Conservation (phyloP, 345 rosid genomes). For the Firmiana major region DNA sequence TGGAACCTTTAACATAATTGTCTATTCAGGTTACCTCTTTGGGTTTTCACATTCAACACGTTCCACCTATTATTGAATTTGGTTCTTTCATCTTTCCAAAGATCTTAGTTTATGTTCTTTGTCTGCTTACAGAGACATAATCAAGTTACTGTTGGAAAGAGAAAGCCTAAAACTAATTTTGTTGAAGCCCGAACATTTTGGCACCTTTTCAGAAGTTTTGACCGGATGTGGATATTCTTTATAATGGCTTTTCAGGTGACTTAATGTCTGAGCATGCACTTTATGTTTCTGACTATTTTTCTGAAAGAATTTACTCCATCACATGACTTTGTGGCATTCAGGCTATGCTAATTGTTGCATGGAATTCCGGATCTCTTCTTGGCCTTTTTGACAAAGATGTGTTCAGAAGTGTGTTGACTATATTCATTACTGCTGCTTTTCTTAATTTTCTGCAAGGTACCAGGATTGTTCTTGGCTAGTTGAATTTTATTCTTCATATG, state of each 20-base stretch:
- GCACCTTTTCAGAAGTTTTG: constrained; percentile 92
- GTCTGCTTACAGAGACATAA: constrained; percentile 49
- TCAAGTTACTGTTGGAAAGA: constrained; percentile 43
- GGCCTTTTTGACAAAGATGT: constrained; percentile 60
- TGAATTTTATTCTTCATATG: background rate
- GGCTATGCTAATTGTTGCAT: constrained; percentile 92
- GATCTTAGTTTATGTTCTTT: constrained; percentile 7
- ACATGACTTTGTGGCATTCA: constrained; percentile 33
- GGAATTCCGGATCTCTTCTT: constrained; percentile 67
- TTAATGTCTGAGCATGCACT: constrained; percentile 12
- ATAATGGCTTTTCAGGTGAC: constrained; percentile 80
- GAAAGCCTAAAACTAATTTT: constrained; percentile 90
- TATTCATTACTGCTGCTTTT: constrained; percentile 84
- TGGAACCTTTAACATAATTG: background rate
- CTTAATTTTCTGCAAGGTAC: constrained; percentile 87
- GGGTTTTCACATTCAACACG: background rate
- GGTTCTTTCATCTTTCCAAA: background rate
- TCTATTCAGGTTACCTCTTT: background rate
- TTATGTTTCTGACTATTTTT: constrained; percentile 16
- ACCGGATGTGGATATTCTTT: constrained; percentile 97
- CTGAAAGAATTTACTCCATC: constrained; percentile 14
- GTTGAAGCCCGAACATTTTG: constrained; percentile 97
- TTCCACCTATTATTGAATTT: background rate
- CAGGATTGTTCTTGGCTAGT: constrained; percentile 3
- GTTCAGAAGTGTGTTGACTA: constrained; percentile 61